These are phyloP conservation scores for Dinochytrium kinnereticum DNA, from an alignment of 371 early-diverging fungal species.

Conservation along the genomic window DNA sequence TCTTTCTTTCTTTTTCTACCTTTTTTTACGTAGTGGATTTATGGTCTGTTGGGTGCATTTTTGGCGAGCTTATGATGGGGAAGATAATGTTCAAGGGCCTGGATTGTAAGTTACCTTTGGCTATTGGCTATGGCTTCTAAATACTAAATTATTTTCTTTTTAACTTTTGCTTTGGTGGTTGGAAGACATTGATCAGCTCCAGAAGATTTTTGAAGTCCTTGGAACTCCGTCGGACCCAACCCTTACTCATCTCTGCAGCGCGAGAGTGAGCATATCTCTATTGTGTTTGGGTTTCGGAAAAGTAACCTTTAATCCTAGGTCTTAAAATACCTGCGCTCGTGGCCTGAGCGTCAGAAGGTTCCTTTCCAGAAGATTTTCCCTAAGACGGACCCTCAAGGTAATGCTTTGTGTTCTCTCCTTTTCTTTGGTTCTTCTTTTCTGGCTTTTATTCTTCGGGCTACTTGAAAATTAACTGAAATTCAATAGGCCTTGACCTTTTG, in stretches of 20 bases:
- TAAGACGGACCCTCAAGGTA: slow-evolving; percentile 39
- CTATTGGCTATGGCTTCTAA: slow-evolving; percentile 13
- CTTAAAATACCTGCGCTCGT: slow-evolving; percentile 46
- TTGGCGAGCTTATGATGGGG: slow-evolving; percentile 95
- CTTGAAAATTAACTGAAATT: not conserved
- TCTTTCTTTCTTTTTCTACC: slow-evolving; percentile 9
- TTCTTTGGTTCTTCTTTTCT: not conserved
- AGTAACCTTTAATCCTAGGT: slow-evolving; percentile 31
- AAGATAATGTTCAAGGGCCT: slow-evolving; percentile 95
- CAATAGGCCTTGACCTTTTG: slow-evolving; percentile 73
- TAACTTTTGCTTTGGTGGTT: too few species aligned
- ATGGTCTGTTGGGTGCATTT: slow-evolving; percentile 99
- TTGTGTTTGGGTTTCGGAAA: not conserved
- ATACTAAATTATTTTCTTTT: not conserved
- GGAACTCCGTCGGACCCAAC: slow-evolving; percentile 56
- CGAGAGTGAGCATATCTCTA: slow-evolving; percentile 33
- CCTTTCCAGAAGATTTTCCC: slow-evolving; percentile 46
- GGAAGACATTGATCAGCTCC: slow-evolving; percentile 55
- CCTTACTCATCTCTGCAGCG: slow-evolving; percentile 46
- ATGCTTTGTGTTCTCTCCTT: too few species aligned
- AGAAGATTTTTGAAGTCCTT: slow-evolving; percentile 53
- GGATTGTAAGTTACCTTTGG: slow-evolving; percentile 70
- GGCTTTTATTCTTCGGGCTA: not conserved
- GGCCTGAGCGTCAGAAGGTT: slow-evolving; percentile 46
- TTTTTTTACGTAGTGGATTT: slow-evolving; percentile 78